phyloP scores from a whole-genome alignment of 805 yeast genomes.

The Hemisphaericaspora nanyangensis region DNA sequence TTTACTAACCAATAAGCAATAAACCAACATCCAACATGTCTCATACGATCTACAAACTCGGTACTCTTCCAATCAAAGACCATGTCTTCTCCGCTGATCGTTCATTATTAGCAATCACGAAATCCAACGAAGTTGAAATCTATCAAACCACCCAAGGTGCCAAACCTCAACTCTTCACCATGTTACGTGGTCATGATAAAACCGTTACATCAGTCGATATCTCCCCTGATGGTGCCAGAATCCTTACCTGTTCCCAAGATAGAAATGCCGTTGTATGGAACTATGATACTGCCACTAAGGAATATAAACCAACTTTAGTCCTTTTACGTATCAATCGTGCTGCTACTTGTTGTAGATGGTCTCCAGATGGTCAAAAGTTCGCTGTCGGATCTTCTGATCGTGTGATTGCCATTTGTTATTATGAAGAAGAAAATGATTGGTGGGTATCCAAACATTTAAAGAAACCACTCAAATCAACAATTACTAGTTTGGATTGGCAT shows the following conservation, averaged over 20 bases:
- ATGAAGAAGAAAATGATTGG: constrained; percentile 96
- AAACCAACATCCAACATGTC: not conserved
- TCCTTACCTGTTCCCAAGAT: constrained; percentile 96
- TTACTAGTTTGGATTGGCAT: constrained; percentile 86
- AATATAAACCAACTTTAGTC: constrained; percentile 82
- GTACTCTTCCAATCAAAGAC: constrained; percentile 84
- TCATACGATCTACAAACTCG: constrained; percentile 51
- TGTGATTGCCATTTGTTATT: constrained; percentile 91
- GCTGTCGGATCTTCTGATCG: constrained; percentile 97
- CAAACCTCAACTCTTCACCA: constrained; percentile 60
- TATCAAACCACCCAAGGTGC: constrained; percentile 49
- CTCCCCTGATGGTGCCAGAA: constrained; percentile 72
- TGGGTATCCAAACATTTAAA: constrained; percentile 98
- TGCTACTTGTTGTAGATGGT: constrained; percentile 93
- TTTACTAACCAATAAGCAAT: not conserved
- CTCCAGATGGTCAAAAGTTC: constrained; percentile 90
- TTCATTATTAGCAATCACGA: constrained; percentile 70
- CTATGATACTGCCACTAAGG: constrained; percentile 51
- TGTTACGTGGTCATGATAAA: constrained; percentile 83
- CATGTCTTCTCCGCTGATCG: constrained; percentile 79
- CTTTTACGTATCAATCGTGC: constrained; percentile 90
- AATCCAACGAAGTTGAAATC: constrained; percentile 70
- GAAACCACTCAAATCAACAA: constrained; percentile 87
- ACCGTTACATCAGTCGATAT: constrained; percentile 93
- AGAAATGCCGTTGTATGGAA: constrained; percentile 98